Percentiles rank a stretch among this genome's conserved stretches.
Conservation (phyloP, 176 grass and related monocot species). For the Oryza punctata region DNA sequence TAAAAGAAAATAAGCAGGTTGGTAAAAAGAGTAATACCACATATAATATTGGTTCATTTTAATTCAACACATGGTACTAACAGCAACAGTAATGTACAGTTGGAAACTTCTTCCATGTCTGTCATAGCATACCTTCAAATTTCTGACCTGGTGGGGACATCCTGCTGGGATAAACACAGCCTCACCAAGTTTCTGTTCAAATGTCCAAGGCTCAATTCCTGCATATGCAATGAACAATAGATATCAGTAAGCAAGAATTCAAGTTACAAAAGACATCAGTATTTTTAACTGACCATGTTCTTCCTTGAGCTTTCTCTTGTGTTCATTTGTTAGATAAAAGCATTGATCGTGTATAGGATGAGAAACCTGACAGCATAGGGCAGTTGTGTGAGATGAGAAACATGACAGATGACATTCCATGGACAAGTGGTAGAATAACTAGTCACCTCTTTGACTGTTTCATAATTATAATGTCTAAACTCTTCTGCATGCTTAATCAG, state of each 20-base stretch:
- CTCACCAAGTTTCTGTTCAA: constrained; percentile 94
- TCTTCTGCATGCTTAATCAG: constrained; percentile 65
- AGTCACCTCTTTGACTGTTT: constrained; percentile 60
- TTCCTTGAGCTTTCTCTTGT: constrained; percentile 84
- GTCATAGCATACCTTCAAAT: constrained; percentile 74
- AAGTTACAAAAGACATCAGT: neutral
- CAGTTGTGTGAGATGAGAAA: neutral
- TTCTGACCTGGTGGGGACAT: constrained; percentile 93
- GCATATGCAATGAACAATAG: neutral
- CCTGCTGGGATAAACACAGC: constrained; percentile 96
- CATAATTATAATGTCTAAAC: constrained; percentile 65
- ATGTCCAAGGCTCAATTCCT: constrained; percentile 96
- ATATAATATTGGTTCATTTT: constrained; percentile 1
- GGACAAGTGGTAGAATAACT: neutral
- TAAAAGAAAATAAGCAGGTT: neutral
- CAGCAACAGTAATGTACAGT: neutral
- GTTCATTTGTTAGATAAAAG: constrained; percentile 81
- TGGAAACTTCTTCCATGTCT: neutral
- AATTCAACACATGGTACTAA: neutral
- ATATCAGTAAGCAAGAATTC: neutral
- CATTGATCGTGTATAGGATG: constrained; percentile 92
- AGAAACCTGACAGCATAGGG: constrained; percentile 52
- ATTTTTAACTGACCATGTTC: constrained; percentile 69
- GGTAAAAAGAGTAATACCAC: neutral
- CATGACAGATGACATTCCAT: neutral